A percentile compares a stretch with the other conserved stretches of the same genome.
These are phyloP conservation scores for Penicillium tannophilum DNA, from an alignment of 495 filamentous ascomycete species.

Conservation along the genomic window DNA sequence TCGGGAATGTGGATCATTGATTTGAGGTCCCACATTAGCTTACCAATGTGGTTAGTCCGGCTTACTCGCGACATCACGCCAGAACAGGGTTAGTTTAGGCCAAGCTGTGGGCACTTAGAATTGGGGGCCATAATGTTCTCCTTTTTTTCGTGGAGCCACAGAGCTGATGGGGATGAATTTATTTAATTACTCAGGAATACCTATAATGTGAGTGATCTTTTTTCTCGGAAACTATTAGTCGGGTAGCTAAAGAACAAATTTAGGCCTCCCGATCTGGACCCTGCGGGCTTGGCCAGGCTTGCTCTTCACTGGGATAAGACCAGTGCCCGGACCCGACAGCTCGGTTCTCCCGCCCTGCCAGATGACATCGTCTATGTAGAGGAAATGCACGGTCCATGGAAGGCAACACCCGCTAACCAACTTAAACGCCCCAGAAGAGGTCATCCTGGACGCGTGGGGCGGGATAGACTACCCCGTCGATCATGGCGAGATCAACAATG, in stretches of 20 bases:
- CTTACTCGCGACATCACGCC: conserved; percentile 30
- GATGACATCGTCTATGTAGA: neutral
- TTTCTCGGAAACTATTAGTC: neutral
- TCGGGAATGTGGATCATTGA: neutral
- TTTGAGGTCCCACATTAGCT: too few species aligned
- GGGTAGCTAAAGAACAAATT: neutral
- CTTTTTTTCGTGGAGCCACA: neutral
- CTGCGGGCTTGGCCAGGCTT: neutral
- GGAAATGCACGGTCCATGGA: conserved; percentile 26
- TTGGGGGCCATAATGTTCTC: neutral
- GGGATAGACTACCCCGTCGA: conserved; percentile 1
- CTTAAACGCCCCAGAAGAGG: conserved; percentile 24
- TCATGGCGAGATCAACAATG: conserved; percentile 8
- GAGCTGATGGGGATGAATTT: neutral
- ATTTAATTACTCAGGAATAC: neutral
- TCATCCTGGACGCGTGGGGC: conserved; percentile 25
- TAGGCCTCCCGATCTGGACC: conserved; percentile 7
- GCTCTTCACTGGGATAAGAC: neutral
- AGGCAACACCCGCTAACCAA: conserved; percentile 19
- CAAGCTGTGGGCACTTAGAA: neutral
- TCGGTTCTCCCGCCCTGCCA: conserved; percentile 7
- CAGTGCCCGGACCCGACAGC: neutral
- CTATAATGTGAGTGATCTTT: neutral
- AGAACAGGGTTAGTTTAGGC: conserved; percentile 17
- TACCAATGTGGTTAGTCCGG: neutral